These are phyloP conservation scores for Solanum megistacrolobum DNA, from an alignment of 257 asterid species.

Conservation along the genomic window DNA sequence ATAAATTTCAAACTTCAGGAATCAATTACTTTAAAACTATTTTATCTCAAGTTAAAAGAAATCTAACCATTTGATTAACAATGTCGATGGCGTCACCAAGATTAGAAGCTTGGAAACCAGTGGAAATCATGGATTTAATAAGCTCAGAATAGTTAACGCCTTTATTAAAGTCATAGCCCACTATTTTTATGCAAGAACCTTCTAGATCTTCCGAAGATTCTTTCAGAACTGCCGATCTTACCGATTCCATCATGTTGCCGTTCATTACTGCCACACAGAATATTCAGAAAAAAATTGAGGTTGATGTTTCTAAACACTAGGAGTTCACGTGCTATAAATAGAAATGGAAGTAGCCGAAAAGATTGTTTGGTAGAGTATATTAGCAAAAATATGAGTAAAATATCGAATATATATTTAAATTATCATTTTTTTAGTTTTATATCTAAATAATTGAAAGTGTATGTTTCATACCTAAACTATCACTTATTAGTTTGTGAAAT, in stretches of 20 bases:
- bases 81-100: constrained; percentile 85
- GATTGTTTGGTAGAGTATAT: too few species aligned
- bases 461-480: too few species aligned
- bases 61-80: constrained; percentile 69
- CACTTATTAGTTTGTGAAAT: too few species aligned
- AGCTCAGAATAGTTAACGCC: constrained; percentile 62
- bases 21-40: neutral
- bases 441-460: too few species aligned
- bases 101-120: constrained; percentile 95
- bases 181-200: constrained; percentile 39
- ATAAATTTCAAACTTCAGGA: neutral
- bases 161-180: constrained; percentile 77
- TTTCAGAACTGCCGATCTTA: constrained; percentile 48
- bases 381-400: too few species aligned
- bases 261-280: constrained; percentile 1
- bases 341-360: too few species aligned
- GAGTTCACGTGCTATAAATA: too few species aligned
- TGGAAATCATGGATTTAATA: constrained; percentile 55
- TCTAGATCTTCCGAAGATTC: constrained; percentile 49
- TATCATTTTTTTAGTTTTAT: too few species aligned
- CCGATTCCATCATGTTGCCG: constrained; percentile 29
- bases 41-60: too few species aligned
- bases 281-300: too few species aligned
- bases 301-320: too few species aligned
- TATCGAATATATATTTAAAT: too few species aligned